Conservation (phyloP, 2,329 filamentous ascomycete species). For the Colletotrichum somersetense region DNA sequence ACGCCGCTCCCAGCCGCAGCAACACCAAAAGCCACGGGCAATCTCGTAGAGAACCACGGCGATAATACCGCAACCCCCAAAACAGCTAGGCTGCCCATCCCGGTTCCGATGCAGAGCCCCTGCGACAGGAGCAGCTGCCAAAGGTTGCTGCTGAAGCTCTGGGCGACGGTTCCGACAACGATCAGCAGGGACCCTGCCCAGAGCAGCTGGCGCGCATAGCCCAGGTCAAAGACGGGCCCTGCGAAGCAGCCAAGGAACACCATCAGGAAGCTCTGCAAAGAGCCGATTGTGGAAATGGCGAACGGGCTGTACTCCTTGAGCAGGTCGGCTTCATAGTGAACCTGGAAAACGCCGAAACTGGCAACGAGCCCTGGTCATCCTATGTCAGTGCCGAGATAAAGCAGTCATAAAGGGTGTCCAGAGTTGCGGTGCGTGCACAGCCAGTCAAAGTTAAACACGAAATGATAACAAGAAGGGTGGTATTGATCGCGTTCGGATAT, state of each 20-base stretch:
- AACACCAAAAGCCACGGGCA: conserved; percentile 51
- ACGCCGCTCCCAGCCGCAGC: conserved; percentile 49
- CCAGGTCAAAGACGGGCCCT: conserved; percentile 62
- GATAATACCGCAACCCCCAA: conserved; percentile 52
- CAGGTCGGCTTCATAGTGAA: conserved; percentile 60
- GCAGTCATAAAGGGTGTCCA: background rate
- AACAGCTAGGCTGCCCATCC: conserved; percentile 56
- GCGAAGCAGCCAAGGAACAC: conserved; percentile 56
- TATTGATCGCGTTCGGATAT: background rate
- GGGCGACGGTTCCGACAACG: conserved; percentile 61
- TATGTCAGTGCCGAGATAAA: background rate
- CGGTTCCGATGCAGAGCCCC: conserved; percentile 60
- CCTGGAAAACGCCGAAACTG: conserved; percentile 66
- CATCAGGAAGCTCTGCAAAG: conserved; percentile 61
- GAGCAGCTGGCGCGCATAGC: conserved; percentile 58
- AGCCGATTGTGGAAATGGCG: conserved; percentile 60
- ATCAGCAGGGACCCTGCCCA: conserved; percentile 55
- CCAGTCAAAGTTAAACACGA: background rate
- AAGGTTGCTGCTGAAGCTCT: conserved; percentile 57
- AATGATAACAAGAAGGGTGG: background rate
- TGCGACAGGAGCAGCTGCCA: conserved; percentile 64
- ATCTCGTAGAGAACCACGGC: conserved; percentile 49
- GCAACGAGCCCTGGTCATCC: conserved; percentile 53
- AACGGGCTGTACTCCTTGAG: conserved; percentile 24
- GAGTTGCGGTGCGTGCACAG: background rate